Evolutionary conservation across 441 rosid genomes (phyloP), one percentile per base, ranked within the genome.

Genomic region (Populus tomentosa): DNA sequence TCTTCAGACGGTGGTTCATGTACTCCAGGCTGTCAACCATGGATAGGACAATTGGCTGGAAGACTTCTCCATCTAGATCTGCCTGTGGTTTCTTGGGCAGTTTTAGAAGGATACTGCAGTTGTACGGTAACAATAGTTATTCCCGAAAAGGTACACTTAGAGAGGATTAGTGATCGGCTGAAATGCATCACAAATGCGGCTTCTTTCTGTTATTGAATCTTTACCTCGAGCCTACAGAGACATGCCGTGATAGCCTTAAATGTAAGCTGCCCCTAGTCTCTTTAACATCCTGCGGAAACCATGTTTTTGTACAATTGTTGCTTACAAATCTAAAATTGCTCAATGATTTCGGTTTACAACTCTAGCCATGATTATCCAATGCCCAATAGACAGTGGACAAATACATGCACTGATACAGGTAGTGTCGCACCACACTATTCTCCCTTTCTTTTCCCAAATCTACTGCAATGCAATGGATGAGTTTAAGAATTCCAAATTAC

Each of bases 1-100:
- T 85, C n/a, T 70, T 82, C 42, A 83, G 80, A 75, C 85, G 85
- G 69, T 85, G 83, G 87, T 80, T 78, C 81, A 77, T 85, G 6
- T 82, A 80, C 78, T 83, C 90, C 40, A 84, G 82, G 74, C 77
- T 85, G 64, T 75, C 81, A 65, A 73, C 74, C 24, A 32, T 2
- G 50, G 85, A 80, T 78, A 79, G 77, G 69, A 72, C 73, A 24
- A 83, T 72, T 69, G 71, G 79, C 16, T 67, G 42, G 40, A 82
- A 69, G 32, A 30, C 72, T 56, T 74, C 75, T 70, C 74, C 78
- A 1, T 79, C 86, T 18, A 75, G 75, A 70, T 76, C 84, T 40
- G 63, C 73, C 2, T 80, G 79, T 42, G 76, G 80, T 70, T 76
- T 88, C 64, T 79, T 81, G 36, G 40, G 70, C 36, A 78, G 81